phyloP scores from a whole-genome alignment of 805 yeast species.

The Ogataea ganodermae region DNA sequence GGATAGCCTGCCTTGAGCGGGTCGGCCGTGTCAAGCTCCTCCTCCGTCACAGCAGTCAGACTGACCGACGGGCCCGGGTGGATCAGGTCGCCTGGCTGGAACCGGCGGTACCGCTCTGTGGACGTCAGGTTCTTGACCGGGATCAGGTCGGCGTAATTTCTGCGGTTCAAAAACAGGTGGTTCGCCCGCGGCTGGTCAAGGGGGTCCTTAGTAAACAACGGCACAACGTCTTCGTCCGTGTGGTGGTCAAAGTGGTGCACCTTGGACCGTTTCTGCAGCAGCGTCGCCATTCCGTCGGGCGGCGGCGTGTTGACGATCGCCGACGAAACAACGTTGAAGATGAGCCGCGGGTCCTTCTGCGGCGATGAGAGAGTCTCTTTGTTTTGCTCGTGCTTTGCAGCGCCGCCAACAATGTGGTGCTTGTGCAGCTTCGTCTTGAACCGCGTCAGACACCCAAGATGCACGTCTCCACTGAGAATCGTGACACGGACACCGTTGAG shows the following conservation, averaged over 20 bases:
- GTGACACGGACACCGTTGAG: constrained; percentile 70
- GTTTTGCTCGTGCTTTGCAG: constrained; percentile 40
- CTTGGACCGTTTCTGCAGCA: constrained; percentile 67
- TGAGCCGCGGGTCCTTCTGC: constrained; percentile 69
- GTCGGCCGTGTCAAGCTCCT: constrained; percentile 12
- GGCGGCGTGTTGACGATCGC: constrained; percentile 95
- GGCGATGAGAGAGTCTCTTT: constrained; percentile 49
- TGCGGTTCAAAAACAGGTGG: constrained; percentile 54
- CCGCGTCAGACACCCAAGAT: constrained; percentile 81
- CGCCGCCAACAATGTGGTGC: constrained; percentile 40
- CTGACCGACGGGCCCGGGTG: constrained; percentile 46
- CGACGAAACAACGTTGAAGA: constrained; percentile 82
- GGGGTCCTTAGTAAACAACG: constrained; percentile 62
- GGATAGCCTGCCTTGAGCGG: constrained; percentile 48
- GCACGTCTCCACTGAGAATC: constrained; percentile 91
- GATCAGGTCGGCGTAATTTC: constrained; percentile 75
- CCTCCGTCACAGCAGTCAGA: constrained; percentile 11
- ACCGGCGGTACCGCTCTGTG: constrained; percentile 15
- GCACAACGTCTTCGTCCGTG: constrained; percentile 82
- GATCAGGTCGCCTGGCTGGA: constrained; percentile 29
- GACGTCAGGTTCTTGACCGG: constrained; percentile 43
- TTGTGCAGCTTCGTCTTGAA: constrained; percentile 58
- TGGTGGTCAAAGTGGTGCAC: constrained; percentile 64
- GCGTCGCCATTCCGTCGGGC: constrained; percentile 77
- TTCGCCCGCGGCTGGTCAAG: constrained; percentile 51